A percentile compares a stretch with the other conserved stretches of the same genome.
These are phyloP conservation scores for Macadamia integrifolia DNA, from an alignment of 164 flowering plant genomes.

Conservation along the genomic window DNA sequence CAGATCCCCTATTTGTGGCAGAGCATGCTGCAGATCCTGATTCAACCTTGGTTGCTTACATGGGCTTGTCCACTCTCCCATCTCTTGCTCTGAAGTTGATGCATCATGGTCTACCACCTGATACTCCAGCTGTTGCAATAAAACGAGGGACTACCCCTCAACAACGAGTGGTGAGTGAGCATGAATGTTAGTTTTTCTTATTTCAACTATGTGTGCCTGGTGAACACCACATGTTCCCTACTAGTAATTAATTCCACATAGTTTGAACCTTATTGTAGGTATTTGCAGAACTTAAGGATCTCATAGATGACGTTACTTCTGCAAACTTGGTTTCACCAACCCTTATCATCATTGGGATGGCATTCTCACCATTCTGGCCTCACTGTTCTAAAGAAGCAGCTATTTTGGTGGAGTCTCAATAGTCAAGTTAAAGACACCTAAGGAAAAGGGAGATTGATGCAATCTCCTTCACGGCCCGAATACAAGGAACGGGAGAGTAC, in stretches of 20 bases:
- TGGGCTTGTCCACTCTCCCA: slow-evolving; percentile 93
- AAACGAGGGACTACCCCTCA: slow-evolving; percentile 96
- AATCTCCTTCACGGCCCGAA: too few species aligned
- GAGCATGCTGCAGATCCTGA: slow-evolving; percentile 90
- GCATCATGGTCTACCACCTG: slow-evolving; percentile 65
- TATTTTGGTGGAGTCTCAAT: slow-evolving; percentile 26
- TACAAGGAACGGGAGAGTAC: too few species aligned
- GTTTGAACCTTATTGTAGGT: slow-evolving; percentile 38
- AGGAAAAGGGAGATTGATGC: too few species aligned
- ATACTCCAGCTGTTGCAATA: slow-evolving; percentile 84
- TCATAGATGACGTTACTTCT: slow-evolving; percentile 49
- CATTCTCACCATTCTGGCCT: slow-evolving; percentile 86
- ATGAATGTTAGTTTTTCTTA: not conserved
- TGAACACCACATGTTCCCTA: too few species aligned
- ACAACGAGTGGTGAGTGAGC: slow-evolving; percentile 57
- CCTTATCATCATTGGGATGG: slow-evolving; percentile 79
- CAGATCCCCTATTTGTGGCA: slow-evolving; percentile 84
- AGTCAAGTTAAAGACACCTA: slow-evolving; percentile 2
- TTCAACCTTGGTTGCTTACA: slow-evolving; percentile 79
- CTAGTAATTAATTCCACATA: not conserved
- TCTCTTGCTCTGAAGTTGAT: slow-evolving; percentile 64
- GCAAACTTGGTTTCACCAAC: slow-evolving; percentile 77
- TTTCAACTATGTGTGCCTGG: too few species aligned
- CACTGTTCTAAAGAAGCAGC: slow-evolving; percentile 37
- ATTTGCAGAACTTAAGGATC: slow-evolving; percentile 68